Conservation (phyloP, 805 yeast genomes). For the Barnettozyma sucrosica region DNA sequence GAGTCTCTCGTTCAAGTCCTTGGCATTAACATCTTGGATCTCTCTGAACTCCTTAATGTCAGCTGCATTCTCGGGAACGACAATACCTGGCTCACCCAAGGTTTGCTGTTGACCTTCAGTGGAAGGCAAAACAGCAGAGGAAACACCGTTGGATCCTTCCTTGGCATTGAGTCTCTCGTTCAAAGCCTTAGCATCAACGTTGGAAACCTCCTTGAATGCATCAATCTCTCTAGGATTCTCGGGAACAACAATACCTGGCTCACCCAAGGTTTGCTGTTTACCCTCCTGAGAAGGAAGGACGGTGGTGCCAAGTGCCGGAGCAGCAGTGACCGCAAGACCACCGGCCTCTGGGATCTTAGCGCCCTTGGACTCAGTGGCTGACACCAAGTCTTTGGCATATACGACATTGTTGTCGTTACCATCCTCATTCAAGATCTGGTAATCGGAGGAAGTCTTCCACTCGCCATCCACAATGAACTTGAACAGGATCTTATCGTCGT, state of each 20-base stretch:
- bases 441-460: constrained; percentile 44
- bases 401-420: constrained; percentile 35
- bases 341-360: constrained; percentile 42
- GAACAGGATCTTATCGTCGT: constrained; percentile 37
- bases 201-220: constrained; percentile 46
- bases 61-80: constrained; percentile 55
- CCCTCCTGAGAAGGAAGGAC: constrained; percentile 40
- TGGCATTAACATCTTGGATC: constrained; percentile 49
- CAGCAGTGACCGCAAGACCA: constrained; percentile 30
- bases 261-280: constrained; percentile 43
- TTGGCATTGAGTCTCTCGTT: constrained; percentile 28
- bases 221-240: constrained; percentile 49
- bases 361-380: constrained; percentile 13
- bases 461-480: constrained; percentile 67
- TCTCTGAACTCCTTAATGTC: constrained; percentile 62
- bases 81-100: constrained; percentile 65
- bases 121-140: constrained; percentile 43
- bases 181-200: constrained; percentile 46
- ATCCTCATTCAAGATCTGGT: constrained; percentile 35
- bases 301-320: constrained; percentile 16
- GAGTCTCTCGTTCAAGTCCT: constrained; percentile 47
- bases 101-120: constrained; percentile 37
- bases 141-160: constrained; percentile 9
- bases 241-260: constrained; percentile 67
- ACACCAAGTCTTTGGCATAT: constrained; percentile 19